Evolutionary conservation across 768 basidiomycete species (phyloP), one percentile per base, ranked within the genome.

Genomic region (Asterophora parasitica): DNA sequence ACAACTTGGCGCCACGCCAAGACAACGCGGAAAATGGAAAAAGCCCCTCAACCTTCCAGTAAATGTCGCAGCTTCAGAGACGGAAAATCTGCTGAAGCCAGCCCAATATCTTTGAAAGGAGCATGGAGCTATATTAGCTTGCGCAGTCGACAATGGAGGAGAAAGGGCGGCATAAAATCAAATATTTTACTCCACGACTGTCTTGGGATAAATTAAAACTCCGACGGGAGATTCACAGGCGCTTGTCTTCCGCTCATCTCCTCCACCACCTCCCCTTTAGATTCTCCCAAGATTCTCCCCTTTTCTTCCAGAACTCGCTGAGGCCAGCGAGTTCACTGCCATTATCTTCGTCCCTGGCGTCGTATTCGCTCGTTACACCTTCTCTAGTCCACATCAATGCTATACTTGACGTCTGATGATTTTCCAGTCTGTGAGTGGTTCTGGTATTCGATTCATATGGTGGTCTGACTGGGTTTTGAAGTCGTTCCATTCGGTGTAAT

Each of bases 401-500:
- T 90, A 63, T 93, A 93, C 73, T 75, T 94, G 58, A 94, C 92
- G 52, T 84, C 89, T 56, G 91, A 93, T 75, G 78, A 82, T 61
- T 92, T 94, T 70, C 87, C 91, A 58, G 74, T 96, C 61, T 93
- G 91, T 93, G 63, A 73, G 90, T 81, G 2, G 16, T 33, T 26
- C 13, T 16, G 20, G 28, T 36, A 4, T n/a, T 44, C 27, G 46
- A 30, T 19, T 31, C 9, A 42, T 34, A 41, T 31, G 23, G 17
- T 35, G 35, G 13, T 51, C 52, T 53, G 46, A 58, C 60, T 48
- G 56, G 44, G n/a, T 38, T 50, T 20, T 44, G 31, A 58, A 94
- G 92, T 96, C 67, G 78, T 91, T 49, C 88, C 88, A n/a, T 88
- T 91, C 62, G 87, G 88, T 54, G 78, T 90, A 62, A 90, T 90